phyloP scores from a whole-genome alignment of 768 basidiomycete genomes.

The Royoungia palumana region DNA sequence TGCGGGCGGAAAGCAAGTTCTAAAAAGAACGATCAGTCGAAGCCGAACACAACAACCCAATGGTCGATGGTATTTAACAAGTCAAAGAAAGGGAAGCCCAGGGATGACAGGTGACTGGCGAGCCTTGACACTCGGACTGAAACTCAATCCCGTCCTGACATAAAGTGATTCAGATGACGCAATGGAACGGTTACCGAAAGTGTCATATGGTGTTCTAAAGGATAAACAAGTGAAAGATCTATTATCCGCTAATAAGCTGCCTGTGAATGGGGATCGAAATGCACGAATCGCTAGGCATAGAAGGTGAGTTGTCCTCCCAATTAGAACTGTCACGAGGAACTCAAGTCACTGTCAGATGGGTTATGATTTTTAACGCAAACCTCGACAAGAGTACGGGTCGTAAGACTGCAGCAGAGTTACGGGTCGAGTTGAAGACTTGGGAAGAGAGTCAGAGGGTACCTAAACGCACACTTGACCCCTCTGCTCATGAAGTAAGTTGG shows the following conservation, averaged over 20 bases:
- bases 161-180: conserved; percentile 32
- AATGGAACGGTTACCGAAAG: conserved; percentile 53
- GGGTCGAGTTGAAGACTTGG: conserved; percentile 54
- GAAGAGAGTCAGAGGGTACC: conserved; percentile 47
- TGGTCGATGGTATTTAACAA: conserved; percentile 45
- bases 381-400: conserved; percentile 54
- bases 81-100: conserved; percentile 42
- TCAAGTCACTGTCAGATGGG: conserved; percentile 48
- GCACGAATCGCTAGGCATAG: conserved; percentile 56
- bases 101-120: conserved; percentile 27
- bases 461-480: conserved; percentile 33
- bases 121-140: background rate
- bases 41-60: conserved; percentile 25
- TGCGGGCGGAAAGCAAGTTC: conserved; percentile 35
- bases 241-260: conserved; percentile 48
- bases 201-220: conserved; percentile 61
- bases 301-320: conserved; percentile 36
- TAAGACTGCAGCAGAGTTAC: conserved; percentile 45
- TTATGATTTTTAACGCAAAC: conserved; percentile 68
- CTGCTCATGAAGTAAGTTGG: conserved; percentile 38
- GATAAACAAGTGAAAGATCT: conserved; percentile 58
- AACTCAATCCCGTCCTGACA: conserved; percentile 18
- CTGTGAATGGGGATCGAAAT: conserved; percentile 49
- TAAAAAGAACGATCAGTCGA: conserved; percentile 21
- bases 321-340: background rate